Conservation (phyloP, 1,284 basidiomycete genomes). For the Boletus semigastroideus region DNA sequence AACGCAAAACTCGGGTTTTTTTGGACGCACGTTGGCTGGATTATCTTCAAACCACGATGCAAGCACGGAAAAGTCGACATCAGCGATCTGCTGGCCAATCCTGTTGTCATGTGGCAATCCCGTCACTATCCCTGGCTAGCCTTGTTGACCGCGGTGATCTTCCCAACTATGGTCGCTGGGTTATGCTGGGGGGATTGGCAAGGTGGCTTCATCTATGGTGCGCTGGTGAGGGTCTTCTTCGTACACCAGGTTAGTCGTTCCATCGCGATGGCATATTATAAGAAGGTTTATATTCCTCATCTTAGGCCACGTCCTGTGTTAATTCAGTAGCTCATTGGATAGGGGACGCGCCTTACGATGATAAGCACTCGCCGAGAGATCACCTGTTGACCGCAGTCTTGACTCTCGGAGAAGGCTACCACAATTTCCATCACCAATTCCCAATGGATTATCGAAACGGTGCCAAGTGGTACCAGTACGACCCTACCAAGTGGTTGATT, state of each 20-base stretch:
- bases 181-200: slow-evolving; percentile 79
- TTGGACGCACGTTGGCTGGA: slow-evolving; percentile 85
- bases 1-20: slow-evolving; percentile 78
- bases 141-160: slow-evolving; percentile 63
- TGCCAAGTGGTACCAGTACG: slow-evolving; percentile 87
- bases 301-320: slow-evolving; percentile 85
- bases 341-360: slow-evolving; percentile 85
- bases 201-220: slow-evolving; percentile 83
- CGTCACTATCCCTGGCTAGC: slow-evolving; percentile 71
- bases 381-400: slow-evolving; percentile 82
- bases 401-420: slow-evolving; percentile 80
- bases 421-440: slow-evolving; percentile 93
- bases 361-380: slow-evolving; percentile 87
- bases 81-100: slow-evolving; percentile 73
- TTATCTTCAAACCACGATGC: slow-evolving; percentile 82
- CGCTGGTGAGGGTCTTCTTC: slow-evolving; percentile 72
- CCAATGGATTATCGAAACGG: slow-evolving; percentile 90
- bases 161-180: slow-evolving; percentile 76
- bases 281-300: not conserved
- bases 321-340: slow-evolving; percentile 93
- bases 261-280: slow-evolving; percentile 15
- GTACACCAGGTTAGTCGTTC: slow-evolving; percentile 72
- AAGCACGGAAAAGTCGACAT: slow-evolving; percentile 85
- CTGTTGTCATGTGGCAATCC: slow-evolving; percentile 83
- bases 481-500: slow-evolving; percentile 89